Percentiles rank a stretch among this genome's conserved stretches.
Evolutionary conservation across 345 rosid genomes (phyloP).

Genomic region (Rhodamnia argentea): DNA sequence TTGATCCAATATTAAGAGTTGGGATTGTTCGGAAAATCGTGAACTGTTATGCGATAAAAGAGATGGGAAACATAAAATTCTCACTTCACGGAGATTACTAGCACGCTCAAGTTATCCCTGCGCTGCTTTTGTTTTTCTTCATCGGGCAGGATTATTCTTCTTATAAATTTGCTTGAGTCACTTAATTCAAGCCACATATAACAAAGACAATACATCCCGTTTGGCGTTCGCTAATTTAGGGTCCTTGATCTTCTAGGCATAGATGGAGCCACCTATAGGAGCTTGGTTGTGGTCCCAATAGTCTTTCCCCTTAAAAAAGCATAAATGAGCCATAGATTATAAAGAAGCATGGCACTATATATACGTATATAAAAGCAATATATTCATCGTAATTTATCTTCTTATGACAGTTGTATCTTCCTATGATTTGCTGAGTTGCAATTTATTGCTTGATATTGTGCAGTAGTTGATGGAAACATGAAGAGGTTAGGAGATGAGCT

Average conservation of each 20-base stretch:
- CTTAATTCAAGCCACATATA: background rate
- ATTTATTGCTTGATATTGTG: background rate
- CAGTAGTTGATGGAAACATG: background rate
- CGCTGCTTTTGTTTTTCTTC: accelerated
- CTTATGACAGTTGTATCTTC: background rate
- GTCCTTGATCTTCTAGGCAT: background rate
- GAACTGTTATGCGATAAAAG: too few species aligned
- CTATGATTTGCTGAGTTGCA: accelerated
- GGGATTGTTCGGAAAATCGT: background rate
- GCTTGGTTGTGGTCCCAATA: background rate
- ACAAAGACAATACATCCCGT: background rate
- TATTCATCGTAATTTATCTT: background rate
- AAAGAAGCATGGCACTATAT: background rate
- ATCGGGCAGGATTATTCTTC: background rate
- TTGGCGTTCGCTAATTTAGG: background rate
- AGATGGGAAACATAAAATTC: accelerated
- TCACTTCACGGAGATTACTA: too few species aligned
- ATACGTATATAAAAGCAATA: accelerated
- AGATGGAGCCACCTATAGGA: background rate
- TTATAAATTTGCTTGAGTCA: background rate
- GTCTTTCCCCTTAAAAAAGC: background rate
- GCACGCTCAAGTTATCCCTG: background rate
- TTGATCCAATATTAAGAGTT: background rate
- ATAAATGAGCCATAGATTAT: background rate
- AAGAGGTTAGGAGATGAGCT: slow-evolving; percentile 20